phyloP scores from a whole-genome alignment of 805 yeast species.

The Pichia kluyveri region DNA sequence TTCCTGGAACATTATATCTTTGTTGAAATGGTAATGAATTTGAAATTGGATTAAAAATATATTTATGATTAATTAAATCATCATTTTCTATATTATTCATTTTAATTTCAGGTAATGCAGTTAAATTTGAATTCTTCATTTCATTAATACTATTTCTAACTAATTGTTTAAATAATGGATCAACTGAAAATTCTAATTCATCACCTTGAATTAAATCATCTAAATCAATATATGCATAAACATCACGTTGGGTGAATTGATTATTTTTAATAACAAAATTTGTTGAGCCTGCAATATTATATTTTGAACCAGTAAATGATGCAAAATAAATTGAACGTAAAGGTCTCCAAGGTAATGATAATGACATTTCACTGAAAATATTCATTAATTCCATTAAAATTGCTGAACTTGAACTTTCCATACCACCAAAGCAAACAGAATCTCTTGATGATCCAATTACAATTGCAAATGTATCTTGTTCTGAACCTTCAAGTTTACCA shows the following conservation, averaged over 20 bases:
- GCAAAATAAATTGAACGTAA: constrained; percentile 72
- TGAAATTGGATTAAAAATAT: constrained; percentile 1
- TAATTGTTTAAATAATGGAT: constrained; percentile 52
- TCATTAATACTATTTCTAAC: constrained; percentile 33
- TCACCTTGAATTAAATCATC: constrained; percentile 53
- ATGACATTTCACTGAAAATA: constrained; percentile 53
- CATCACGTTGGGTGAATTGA: constrained; percentile 48
- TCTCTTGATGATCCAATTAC: constrained; percentile 82
- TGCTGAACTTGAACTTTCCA: constrained; percentile 68
- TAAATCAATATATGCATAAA: constrained; percentile 65
- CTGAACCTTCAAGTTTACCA: constrained; percentile 72
- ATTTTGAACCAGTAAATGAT: constrained; percentile 76
- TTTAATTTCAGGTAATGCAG: neutral
- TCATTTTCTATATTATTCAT: neutral
- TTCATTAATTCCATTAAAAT: constrained; percentile 63
- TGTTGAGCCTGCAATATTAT: constrained; percentile 77
- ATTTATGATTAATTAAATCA: neutral
- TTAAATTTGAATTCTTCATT: constrained; percentile 18
- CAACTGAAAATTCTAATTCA: constrained; percentile 37
- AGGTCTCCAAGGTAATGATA: constrained; percentile 71
- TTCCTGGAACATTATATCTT: constrained; percentile 57
- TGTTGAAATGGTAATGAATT: constrained; percentile 47
- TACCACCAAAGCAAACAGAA: constrained; percentile 58
- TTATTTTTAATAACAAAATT: constrained; percentile 58
- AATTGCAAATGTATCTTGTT: constrained; percentile 64